Evolutionary conservation across 2,329 filamentous ascomycete species (phyloP).

Genomic region (Trichoderma gracile): DNA sequence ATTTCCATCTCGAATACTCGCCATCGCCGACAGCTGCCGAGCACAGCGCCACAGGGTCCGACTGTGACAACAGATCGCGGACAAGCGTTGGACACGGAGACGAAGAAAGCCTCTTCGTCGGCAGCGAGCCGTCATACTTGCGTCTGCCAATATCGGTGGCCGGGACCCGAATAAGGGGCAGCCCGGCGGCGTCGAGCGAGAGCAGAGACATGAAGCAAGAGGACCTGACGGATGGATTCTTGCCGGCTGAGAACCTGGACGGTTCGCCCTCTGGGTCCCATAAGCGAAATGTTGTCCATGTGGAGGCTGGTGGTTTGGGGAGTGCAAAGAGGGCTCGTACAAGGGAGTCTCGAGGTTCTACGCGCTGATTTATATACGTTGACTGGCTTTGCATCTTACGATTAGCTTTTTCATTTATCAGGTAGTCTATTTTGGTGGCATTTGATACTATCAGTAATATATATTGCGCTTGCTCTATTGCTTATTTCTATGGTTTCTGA

Average conservation of each 20-base stretch:
- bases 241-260: background rate
- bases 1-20: background rate
- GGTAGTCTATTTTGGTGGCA: no score
- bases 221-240: constrained; percentile 3
- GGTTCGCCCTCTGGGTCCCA: background rate
- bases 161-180: background rate
- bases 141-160: background rate
- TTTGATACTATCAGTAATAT: no score
- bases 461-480: no score
- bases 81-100: background rate
- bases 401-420: no score
- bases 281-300: background rate
- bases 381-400: no score
- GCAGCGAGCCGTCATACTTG: background rate
- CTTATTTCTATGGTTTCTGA: no score
- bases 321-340: constrained; percentile 8
- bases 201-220: background rate
- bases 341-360: no score
- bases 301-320: background rate
- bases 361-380: no score
- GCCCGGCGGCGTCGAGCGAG: background rate
- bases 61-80: background rate
- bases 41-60: background rate
- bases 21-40: background rate
- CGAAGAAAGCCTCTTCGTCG: constrained; percentile 12